Evolutionary conservation across 2,329 filamentous ascomycete genomes (phyloP).

Genomic region (Periconia sp.): DNA sequence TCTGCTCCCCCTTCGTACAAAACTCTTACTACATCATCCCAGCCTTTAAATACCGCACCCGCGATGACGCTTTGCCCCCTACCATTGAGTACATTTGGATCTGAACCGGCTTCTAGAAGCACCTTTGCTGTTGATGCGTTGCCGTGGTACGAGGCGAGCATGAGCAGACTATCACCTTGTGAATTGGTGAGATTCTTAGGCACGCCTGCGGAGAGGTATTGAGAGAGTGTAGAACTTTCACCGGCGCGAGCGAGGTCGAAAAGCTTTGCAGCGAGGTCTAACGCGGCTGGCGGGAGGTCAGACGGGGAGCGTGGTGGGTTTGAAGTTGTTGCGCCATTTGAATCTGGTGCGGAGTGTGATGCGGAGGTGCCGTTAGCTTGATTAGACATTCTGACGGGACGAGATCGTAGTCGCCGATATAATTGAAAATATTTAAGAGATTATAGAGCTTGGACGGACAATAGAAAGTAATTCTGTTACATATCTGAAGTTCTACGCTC

Average conservation of each 20-base stretch:
- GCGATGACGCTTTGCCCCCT: slow-evolving; percentile 72
- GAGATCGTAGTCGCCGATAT: no score
- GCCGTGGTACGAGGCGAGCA: slow-evolving; percentile 75
- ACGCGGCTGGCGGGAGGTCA: slow-evolving; percentile 65
- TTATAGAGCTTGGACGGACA: no score
- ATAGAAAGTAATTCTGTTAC: no score
- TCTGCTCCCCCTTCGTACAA: slow-evolving; percentile 53
- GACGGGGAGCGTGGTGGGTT: slow-evolving; percentile 15
- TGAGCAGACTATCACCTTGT: slow-evolving; percentile 75
- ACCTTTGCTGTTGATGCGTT: slow-evolving; percentile 66
- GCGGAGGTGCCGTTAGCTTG: no score
- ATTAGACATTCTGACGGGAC: no score
- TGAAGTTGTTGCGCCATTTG: slow-evolving; percentile 11
- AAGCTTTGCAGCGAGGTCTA: slow-evolving; percentile 69
- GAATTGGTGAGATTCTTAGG: slow-evolving; percentile 75
- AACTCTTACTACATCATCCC: slow-evolving; percentile 67
- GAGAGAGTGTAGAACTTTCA: slow-evolving; percentile 62
- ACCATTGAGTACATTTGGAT: slow-evolving; percentile 72
- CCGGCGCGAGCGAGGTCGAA: slow-evolving; percentile 71
- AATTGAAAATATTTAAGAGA: no score
- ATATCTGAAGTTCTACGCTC: no score
- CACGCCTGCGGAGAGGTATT: slow-evolving; percentile 69
- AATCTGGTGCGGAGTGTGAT: slow-evolving; percentile 9
- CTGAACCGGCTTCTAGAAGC: slow-evolving; percentile 67
- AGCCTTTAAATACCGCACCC: slow-evolving; percentile 75